A percentile compares a stretch with the other conserved stretches of the same genome.
Conservation (phyloP, 2,329 filamentous ascomycete genomes). For the Orbilia brochopaga region DNA sequence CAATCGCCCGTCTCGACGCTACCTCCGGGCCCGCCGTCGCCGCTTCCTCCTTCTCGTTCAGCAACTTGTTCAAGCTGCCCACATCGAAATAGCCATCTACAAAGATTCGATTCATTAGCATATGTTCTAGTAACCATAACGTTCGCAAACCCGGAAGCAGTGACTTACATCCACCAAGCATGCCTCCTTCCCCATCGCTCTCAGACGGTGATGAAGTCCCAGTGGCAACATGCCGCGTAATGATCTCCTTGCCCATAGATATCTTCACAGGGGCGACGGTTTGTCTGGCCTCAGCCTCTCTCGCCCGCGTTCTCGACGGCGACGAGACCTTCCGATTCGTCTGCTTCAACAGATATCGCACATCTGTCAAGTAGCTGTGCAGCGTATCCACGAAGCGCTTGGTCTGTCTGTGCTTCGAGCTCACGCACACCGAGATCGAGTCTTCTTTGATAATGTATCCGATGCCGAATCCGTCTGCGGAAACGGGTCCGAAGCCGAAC, state of each 20-base stretch:
- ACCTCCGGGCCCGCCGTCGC: constrained; percentile 37
- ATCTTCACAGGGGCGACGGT: constrained; percentile 48
- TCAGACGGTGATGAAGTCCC: constrained; percentile 50
- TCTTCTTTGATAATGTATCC: constrained; percentile 99
- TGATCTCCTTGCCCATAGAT: constrained; percentile 51
- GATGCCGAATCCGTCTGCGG: constrained; percentile 92
- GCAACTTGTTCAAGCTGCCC: constrained; percentile 53
- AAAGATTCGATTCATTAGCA: constrained; percentile 9
- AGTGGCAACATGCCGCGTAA: constrained; percentile 24
- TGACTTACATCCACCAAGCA: constrained; percentile 54
- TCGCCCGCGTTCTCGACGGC: constrained; percentile 65
- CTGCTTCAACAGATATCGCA: constrained; percentile 79
- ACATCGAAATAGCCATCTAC: constrained; percentile 55
- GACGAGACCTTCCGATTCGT: constrained; percentile 66
- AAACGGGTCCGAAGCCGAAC: constrained; percentile 95
- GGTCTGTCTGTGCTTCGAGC: constrained; percentile 92
- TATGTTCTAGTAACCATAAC: background rate
- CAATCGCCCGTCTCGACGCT: constrained; percentile 52
- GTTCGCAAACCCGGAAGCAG: background rate
- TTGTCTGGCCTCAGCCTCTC: constrained; percentile 66
- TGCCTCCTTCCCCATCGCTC: constrained; percentile 54
- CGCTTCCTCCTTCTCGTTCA: constrained; percentile 52
- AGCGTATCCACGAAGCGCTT: constrained; percentile 85
- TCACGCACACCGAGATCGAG: constrained; percentile 85
- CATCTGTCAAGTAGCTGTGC: constrained; percentile 88